Percentiles rank a stretch among this genome's conserved stretches.
These are phyloP conservation scores for Cladophialophora yegresii DNA, from an alignment of 2,329 filamentous ascomycete genomes.

Conservation along the genomic window DNA sequence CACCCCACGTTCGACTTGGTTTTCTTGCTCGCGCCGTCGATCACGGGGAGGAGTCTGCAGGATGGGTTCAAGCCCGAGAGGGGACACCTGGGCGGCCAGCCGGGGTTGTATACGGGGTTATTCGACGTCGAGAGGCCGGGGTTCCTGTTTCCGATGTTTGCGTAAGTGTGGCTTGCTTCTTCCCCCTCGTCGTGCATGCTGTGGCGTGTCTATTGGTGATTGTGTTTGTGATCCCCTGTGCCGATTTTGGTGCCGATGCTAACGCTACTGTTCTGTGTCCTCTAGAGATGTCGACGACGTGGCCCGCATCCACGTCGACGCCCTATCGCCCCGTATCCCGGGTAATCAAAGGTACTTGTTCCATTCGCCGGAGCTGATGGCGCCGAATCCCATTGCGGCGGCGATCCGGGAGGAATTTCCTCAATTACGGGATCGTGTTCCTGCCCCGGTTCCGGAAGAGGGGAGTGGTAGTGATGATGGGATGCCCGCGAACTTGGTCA, in stretches of 20 bases:
- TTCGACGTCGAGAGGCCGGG: slow-evolving; percentile 20
- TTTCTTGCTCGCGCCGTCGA: slow-evolving; percentile 17
- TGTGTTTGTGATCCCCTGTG: neutral
- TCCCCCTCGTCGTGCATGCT: too few species aligned
- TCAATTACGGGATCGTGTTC: slow-evolving; percentile 12
- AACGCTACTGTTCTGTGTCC: neutral
- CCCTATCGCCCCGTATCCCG: slow-evolving; percentile 12
- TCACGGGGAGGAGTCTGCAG: slow-evolving; percentile 16
- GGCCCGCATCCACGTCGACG: slow-evolving; percentile 16
- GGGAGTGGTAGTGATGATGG: neutral
- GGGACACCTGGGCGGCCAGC: slow-evolving; percentile 12
- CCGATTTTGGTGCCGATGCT: neutral
- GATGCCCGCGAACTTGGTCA: slow-evolving; percentile 9
- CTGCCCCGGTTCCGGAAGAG: slow-evolving; percentile 11
- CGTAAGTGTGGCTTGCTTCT: slow-evolving; percentile 2
- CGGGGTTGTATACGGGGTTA: slow-evolving; percentile 14
- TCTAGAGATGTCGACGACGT: slow-evolving; percentile 23
- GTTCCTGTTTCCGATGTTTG: slow-evolving; percentile 17
- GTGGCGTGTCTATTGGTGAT: neutral
- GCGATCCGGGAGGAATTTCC: slow-evolving; percentile 20
- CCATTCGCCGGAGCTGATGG: slow-evolving; percentile 18
- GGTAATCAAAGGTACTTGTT: slow-evolving; percentile 21
- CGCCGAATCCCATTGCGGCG: neutral
- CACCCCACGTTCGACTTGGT: slow-evolving; percentile 11
- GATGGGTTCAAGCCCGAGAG: slow-evolving; percentile 15